Conservation (phyloP, 306 rosid species). For the Inga oerstediana region DNA sequence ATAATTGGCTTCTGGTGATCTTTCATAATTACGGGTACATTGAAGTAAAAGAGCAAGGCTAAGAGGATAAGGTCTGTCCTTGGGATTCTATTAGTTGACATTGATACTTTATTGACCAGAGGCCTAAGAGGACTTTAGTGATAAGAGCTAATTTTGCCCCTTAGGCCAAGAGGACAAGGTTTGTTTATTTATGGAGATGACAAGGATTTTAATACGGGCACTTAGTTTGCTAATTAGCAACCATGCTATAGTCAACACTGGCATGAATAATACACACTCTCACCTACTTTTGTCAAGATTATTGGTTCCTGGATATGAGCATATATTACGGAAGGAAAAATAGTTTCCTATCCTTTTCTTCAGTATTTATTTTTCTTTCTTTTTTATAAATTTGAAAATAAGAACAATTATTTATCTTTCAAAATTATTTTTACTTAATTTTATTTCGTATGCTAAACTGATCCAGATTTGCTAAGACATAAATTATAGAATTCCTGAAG, state of each 20-base stretch:
- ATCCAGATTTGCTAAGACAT: neutral
- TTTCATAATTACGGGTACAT: neutral
- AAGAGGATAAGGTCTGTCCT: neutral
- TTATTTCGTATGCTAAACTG: neutral
- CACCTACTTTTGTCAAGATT: neutral
- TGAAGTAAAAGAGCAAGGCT: neutral
- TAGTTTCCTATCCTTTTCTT: neutral
- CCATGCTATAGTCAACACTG: neutral
- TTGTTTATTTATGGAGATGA: neutral
- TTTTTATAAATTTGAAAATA: no score
- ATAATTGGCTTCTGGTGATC: neutral
- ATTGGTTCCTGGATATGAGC: neutral
- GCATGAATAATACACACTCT: neutral
- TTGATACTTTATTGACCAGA: neutral
- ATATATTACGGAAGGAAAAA: neutral
- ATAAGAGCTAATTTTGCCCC: neutral
- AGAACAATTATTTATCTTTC: no score
- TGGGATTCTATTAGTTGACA: neutral
- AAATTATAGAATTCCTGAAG: no score
- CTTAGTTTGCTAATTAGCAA: neutral
- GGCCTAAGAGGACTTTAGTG: neutral
- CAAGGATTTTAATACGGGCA: neutral
- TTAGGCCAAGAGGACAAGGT: neutral
- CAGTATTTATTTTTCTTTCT: no score
- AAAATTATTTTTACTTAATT: no score